phyloP scores from a whole-genome alignment of 805 yeast genomes.

The Danielia oregonensis region DNA sequence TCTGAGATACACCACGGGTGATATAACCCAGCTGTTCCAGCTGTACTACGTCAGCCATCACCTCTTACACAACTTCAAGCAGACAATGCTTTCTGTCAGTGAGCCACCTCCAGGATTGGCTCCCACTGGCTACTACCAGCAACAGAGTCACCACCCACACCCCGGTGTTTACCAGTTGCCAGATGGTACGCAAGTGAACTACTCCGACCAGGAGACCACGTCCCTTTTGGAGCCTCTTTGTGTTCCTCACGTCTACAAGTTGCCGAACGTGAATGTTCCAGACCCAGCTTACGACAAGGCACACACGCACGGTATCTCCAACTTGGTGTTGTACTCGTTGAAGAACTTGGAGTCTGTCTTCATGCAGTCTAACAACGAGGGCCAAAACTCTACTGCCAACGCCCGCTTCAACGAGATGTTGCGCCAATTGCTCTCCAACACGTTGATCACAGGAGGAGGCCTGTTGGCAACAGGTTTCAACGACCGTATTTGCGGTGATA shows the following conservation, averaged over 20 bases:
- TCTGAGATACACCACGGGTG: conserved; percentile 1
- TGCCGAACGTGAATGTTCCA: conserved; percentile 32
- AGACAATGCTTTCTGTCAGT: conserved; percentile 23
- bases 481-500: conserved; percentile 52
- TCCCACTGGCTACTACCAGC: conserved; percentile 15
- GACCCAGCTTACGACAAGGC: conserved; percentile 43
- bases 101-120: conserved; percentile 19
- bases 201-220: conserved; percentile 42
- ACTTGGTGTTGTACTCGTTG: conserved; percentile 32
- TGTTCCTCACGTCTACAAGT: conserved; percentile 53
- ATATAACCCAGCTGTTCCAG: conserved; percentile 23
- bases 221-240: conserved; percentile 65
- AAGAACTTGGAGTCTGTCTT: conserved; percentile 34
- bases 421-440: conserved; percentile 33
- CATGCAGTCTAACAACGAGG: conserved; percentile 21
- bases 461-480: conserved; percentile 53
- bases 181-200: conserved; percentile 41
- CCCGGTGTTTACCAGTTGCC: conserved; percentile 52
- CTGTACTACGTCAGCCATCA: conserved; percentile 35
- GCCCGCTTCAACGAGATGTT: conserved; percentile 37
- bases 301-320: conserved; percentile 46
- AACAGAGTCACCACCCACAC: conserved; percentile 18
- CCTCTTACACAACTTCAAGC: conserved; percentile 34
- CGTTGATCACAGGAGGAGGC: conserved; percentile 61
- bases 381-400: conserved; percentile 22